phyloP scores from a whole-genome alignment of 768 basidiomycete genomes.

The Boletus tylopilopsis region DNA sequence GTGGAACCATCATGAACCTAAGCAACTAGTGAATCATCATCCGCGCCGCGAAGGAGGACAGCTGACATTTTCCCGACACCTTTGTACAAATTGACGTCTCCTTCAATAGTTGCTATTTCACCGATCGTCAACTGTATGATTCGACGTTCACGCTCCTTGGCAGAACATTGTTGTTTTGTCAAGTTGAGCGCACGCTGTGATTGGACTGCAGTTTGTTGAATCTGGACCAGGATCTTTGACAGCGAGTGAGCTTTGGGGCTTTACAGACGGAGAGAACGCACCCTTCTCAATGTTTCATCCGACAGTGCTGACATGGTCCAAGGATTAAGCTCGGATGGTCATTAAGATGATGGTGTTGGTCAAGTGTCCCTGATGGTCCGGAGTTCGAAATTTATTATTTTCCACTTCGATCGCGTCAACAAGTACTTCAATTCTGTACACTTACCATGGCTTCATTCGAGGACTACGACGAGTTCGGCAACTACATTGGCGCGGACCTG shows the following conservation, averaged over 20 bases:
- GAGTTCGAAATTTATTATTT: conserved; percentile 34
- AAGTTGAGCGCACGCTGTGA: conserved; percentile 77
- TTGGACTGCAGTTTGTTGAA: conserved; percentile 85
- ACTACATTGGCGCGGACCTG: conserved; percentile 94
- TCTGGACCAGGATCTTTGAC: conserved; percentile 82
- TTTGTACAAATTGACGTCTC: conserved; percentile 81
- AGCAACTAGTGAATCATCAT: neutral
- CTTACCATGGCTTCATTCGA: conserved; percentile 61
- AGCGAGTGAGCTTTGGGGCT: conserved; percentile 16
- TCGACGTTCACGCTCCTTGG: conserved; percentile 85
- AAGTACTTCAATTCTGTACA: conserved; percentile 1
- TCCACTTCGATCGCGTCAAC: conserved; percentile 16
- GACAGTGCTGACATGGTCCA: conserved; percentile 51
- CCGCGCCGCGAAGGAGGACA: neutral
- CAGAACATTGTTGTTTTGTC: conserved; percentile 67
- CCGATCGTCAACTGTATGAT: conserved; percentile 87
- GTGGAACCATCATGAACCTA: conserved; percentile 90
- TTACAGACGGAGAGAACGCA: conserved; percentile 24
- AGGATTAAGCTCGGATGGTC: conserved; percentile 9
- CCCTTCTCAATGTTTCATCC: conserved; percentile 83
- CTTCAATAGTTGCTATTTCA: conserved; percentile 69
- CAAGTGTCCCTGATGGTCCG: conserved; percentile 13
- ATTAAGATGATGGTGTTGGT: conserved; percentile 4
- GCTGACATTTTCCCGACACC: conserved; percentile 92
- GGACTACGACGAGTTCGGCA: conserved; percentile 93